Conservation (phyloP, 169 alveolate genomes). For the Plasmodium gonderi region DNA sequence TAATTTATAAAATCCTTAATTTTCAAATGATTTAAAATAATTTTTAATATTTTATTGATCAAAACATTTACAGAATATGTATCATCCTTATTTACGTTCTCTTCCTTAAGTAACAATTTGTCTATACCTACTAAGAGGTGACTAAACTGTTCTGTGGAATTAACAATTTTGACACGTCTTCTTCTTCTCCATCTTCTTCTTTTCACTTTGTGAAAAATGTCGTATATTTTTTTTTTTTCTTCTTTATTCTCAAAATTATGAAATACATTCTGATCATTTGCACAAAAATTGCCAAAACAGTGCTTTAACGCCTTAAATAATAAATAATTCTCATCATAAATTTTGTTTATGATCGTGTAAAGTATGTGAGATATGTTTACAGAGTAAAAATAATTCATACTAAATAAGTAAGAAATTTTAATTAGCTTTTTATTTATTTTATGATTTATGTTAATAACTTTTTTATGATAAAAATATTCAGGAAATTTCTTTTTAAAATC, state of each 20-base stretch:
- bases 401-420: slow-evolving; percentile 46
- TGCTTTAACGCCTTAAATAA: slow-evolving; percentile 8
- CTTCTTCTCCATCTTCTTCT: not conserved
- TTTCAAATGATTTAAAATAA: slow-evolving; percentile 56
- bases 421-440: slow-evolving; percentile 42
- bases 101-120: not conserved
- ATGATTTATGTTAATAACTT: slow-evolving; percentile 53
- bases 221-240: too few species aligned
- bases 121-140: slow-evolving; percentile 21
- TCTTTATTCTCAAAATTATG: not conserved
- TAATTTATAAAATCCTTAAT: slow-evolving; percentile 55
- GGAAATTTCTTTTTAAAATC: slow-evolving; percentile 33
- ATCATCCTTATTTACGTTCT: not conserved
- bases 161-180: not conserved
- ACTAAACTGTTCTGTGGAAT: slow-evolving; percentile 3
- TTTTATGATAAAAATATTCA: slow-evolving; percentile 62
- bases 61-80: slow-evolving; percentile 35
- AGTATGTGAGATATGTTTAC: slow-evolving; percentile 33
- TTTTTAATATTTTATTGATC: slow-evolving; percentile 55
- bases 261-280: not conserved
- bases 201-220: not conserved
- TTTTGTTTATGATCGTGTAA: slow-evolving; percentile 6
- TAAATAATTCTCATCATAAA: slow-evolving; percentile 36
- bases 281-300: not conserved
- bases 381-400: slow-evolving; percentile 26